phyloP scores from a whole-genome alignment of 257 asterid species.

The Plantago ovata region DNA sequence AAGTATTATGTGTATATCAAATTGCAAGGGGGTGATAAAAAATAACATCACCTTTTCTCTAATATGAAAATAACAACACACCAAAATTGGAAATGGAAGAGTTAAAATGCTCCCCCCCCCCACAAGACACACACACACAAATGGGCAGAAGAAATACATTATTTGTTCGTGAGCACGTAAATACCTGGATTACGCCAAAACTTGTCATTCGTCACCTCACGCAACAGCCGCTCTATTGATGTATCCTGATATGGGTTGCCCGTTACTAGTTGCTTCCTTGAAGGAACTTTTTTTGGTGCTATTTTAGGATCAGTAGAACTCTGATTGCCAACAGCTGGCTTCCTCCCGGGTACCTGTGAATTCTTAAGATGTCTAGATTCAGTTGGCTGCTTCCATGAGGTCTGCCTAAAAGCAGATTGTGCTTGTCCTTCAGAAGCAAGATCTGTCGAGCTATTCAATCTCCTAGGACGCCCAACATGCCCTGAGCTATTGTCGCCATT shows the following conservation, averaged over 20 bases:
- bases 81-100: neutral
- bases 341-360: conserved; percentile 57
- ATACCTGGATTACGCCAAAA: conserved; percentile 98
- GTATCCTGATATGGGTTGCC: conserved; percentile 74
- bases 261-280: conserved; percentile 54
- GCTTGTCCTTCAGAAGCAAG: conserved; percentile 55
- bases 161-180: neutral
- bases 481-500: conserved; percentile 61
- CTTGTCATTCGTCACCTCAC: conserved; percentile 95
- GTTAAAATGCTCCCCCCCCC: too few relatives aligned
- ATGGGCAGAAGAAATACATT: neutral
- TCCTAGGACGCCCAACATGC: conserved; percentile 47
- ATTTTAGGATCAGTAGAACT: conserved; percentile 49
- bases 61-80: too few relatives aligned
- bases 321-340: conserved; percentile 49
- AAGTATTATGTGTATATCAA: too few relatives aligned
- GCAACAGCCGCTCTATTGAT: conserved; percentile 91
- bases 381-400: conserved; percentile 70
- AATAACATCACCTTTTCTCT: too few relatives aligned
- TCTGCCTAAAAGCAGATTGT: conserved; percentile 48
- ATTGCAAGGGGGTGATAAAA: too few relatives aligned
- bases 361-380: conserved; percentile 62
- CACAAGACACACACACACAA: too few relatives aligned
- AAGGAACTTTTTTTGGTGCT: conserved; percentile 58
- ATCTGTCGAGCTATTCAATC: conserved; percentile 61